Evolutionary conservation across 1,284 basidiomycete species (phyloP).

Genomic region (Mycosarcoma mackinlayi): DNA sequence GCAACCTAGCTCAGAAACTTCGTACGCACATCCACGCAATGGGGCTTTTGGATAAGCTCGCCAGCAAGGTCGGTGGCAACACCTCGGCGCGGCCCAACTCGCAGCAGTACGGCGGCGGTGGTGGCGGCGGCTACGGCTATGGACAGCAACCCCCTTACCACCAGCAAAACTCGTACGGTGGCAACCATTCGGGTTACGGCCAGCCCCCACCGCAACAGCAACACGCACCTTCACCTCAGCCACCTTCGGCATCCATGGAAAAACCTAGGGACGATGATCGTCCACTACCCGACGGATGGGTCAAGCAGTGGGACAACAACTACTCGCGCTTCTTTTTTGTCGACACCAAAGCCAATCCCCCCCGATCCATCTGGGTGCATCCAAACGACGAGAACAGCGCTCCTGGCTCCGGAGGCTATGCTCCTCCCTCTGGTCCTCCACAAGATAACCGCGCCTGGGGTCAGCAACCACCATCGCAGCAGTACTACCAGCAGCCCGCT

Average conservation of each 20-base stretch:
- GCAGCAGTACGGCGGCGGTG: constrained; percentile 40
- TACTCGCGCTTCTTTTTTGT: constrained; percentile 66
- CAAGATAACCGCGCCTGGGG: constrained; percentile 41
- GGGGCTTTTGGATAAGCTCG: constrained; percentile 61
- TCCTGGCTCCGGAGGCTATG: constrained; percentile 25
- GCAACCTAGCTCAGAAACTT: too few relatives aligned
- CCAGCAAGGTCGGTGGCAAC: constrained; percentile 46
- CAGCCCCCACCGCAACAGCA: constrained; percentile 7
- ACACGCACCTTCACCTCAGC: constrained; percentile 7
- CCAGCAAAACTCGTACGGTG: constrained; percentile 25
- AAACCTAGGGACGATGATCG: constrained; percentile 52
- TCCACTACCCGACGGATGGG: constrained; percentile 60
- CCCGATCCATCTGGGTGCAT: constrained; percentile 64
- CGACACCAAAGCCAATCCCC: constrained; percentile 61
- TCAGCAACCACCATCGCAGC: constrained; percentile 24
- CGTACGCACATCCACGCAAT: constrained; percentile 34
- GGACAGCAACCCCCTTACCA: constrained; percentile 36
- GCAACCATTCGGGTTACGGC: constrained; percentile 9
- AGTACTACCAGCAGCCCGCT: constrained; percentile 18
- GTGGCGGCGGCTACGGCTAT: constrained; percentile 21
- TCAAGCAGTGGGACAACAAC: constrained; percentile 64
- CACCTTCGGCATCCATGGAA: constrained; percentile 9
- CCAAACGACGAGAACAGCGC: constrained; percentile 52
- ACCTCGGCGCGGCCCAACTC: constrained; percentile 26
- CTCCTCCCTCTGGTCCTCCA: constrained; percentile 54